Evolutionary conservation across 2,329 filamentous ascomycete species (phyloP).

Genomic region (Talaromyces sp.): DNA sequence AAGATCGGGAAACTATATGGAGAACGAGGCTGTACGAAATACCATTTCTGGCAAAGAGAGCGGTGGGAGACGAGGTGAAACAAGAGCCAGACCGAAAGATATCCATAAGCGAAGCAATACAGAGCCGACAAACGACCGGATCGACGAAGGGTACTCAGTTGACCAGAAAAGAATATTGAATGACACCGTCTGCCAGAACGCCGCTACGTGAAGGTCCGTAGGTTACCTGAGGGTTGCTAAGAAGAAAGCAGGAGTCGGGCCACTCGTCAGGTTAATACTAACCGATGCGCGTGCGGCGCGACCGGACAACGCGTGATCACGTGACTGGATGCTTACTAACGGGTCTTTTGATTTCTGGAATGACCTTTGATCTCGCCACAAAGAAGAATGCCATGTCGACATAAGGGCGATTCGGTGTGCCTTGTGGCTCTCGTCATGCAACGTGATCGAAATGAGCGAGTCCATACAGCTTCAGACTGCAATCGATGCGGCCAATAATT

Average conservation of each 20-base stretch:
- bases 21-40: slow-evolving; percentile 63
- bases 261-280: not conserved
- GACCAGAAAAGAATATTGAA: not conserved
- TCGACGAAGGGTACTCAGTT: not conserved
- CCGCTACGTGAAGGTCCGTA: not conserved
- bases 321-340: not conserved
- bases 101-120: slow-evolving; percentile 6
- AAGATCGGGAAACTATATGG: slow-evolving; percentile 72
- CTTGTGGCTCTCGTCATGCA: slow-evolving; percentile 1
- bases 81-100: slow-evolving; percentile 2
- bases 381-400: not conserved
- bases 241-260: not conserved
- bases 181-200: not conserved
- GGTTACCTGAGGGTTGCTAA: slow-evolving; percentile 3
- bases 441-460: slow-evolving; percentile 24
- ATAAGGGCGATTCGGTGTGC: not conserved
- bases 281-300: slow-evolving; percentile 1
- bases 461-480: slow-evolving; percentile 19
- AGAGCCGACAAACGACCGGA: slow-evolving; percentile 9
- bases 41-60: slow-evolving; percentile 33
- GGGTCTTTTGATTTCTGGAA: not conserved
- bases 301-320: slow-evolving; percentile 5
- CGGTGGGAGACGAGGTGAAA: slow-evolving; percentile 20
- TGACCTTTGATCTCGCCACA: not conserved
- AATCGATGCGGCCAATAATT: slow-evolving; percentile 29